Conservation (phyloP, 176 grass and related monocot species). For the Luzula sylvatica region DNA sequence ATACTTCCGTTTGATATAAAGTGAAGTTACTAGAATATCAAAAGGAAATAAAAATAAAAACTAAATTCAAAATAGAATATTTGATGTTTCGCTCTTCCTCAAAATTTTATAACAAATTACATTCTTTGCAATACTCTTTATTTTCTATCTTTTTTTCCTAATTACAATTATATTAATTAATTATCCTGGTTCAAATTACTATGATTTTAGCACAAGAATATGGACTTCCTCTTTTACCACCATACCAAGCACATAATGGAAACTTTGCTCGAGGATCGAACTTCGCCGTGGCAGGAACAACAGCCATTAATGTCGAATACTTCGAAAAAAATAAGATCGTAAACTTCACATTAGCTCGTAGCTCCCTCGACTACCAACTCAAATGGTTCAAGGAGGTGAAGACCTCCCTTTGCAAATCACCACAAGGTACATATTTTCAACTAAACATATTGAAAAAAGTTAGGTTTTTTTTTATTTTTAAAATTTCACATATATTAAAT, state of each 20-base stretch:
- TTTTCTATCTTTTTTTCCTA: too few species aligned
- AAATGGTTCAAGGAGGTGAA: conserved; percentile 35
- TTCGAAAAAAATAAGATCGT: conserved; percentile 25
- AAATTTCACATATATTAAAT: not conserved
- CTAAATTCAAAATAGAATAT: too few species aligned
- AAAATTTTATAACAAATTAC: too few species aligned
- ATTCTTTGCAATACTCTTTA: too few species aligned
- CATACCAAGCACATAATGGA: conserved; percentile 38
- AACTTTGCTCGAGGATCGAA: conserved; percentile 41
- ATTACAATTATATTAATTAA: not conserved
- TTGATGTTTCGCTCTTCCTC: too few species aligned
- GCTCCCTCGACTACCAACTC: conserved; percentile 39
- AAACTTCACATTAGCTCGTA: conserved; percentile 14
- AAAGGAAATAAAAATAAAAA: too few species aligned
- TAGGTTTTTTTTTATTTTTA: too few species aligned
- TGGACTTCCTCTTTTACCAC: conserved; percentile 47
- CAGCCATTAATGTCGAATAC: conserved; percentile 26
- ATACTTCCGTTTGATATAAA: too few species aligned
- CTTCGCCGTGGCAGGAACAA: conserved; percentile 35
- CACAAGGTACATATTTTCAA: conserved; percentile 2
- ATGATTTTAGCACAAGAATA: conserved; percentile 46
- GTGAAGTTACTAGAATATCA: too few species aligned
- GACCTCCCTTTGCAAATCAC: conserved; percentile 7
- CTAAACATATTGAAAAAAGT: too few species aligned
- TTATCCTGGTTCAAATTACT: not conserved